Evolutionary conservation across 2,329 filamentous ascomycete genomes (phyloP), one percentile per base, ranked within the genome.

Genomic region (Escovopsis sp.): DNA sequence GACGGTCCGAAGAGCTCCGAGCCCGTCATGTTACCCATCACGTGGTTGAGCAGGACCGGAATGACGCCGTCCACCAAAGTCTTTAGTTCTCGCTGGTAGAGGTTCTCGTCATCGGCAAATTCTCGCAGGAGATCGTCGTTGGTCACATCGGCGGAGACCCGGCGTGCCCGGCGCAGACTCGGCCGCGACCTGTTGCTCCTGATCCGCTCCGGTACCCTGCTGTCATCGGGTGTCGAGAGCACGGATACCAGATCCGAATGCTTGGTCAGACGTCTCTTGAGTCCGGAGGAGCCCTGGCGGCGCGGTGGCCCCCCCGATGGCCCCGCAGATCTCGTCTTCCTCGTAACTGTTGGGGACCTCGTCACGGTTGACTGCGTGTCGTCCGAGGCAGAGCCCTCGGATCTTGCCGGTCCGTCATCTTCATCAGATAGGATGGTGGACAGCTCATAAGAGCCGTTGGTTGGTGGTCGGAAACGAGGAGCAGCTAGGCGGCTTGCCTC

Each of bases 211-310:
- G 75, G 71, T 32, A 74, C 64, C 26, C 65, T 62, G 33, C 62
- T 62, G 43, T 76, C 65, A 45, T 79, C 70, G 0, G 81, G 78
- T 45, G 85, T 64, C 0, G 88, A 96, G 8, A 98, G 68, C 3
- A 94, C 86, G 1, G 91, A 96, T 34, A 98, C 85, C 23, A 98
- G 70, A 59, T 98, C 91, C 12, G 87, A 87, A 61, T 96, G 88
- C 45, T 85, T 94, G 4, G 88, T 94, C 34, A 94, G 71, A 46
- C 83, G 77, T 48, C 85, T 75, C 59, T 82, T 85, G 32, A 85
- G 65, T 36, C 28, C 28, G 28, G 6, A 6, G 1, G 70, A 62
- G 47, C 65, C 70, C 51, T 68, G 66, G 59, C 51, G 71, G 54
- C 57, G 50, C 12, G 48, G 41, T 47, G 64, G 4, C 15, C 23